Evolutionary conservation across 2,329 filamentous ascomycete species (phyloP).

Genomic region (Didymellaceae sp.): DNA sequence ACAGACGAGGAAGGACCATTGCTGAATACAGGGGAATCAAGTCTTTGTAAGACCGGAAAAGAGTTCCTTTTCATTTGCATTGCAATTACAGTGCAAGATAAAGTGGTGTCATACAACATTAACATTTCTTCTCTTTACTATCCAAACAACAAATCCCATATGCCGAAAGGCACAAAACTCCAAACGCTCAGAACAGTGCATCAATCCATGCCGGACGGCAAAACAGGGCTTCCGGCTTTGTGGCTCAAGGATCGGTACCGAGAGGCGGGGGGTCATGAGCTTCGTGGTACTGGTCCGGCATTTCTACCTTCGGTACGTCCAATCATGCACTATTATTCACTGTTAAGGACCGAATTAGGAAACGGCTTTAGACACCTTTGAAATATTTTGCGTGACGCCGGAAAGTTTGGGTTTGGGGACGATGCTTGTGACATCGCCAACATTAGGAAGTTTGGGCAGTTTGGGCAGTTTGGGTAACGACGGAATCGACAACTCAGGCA

Average conservation of each 20-base stretch:
- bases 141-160: slow-evolving; percentile 7
- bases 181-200: slow-evolving; percentile 21
- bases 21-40: too few species aligned
- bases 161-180: slow-evolving; percentile 14
- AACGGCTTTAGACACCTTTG: slow-evolving; percentile 17
- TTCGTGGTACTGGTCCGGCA: slow-evolving; percentile 14
- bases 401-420: slow-evolving; percentile 11
- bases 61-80: not conserved
- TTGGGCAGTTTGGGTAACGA: slow-evolving; percentile 7
- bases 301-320: slow-evolving; percentile 3
- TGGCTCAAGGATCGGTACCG: not conserved
- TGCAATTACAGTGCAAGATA: not conserved
- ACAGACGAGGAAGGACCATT: too few species aligned
- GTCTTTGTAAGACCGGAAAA: too few species aligned
- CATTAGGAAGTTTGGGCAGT: slow-evolving; percentile 10
- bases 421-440: slow-evolving; percentile 6
- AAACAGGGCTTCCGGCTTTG: slow-evolving; percentile 8
- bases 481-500: slow-evolving; percentile 7
- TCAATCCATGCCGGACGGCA: slow-evolving; percentile 14
- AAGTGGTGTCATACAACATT: slow-evolving; percentile 9
- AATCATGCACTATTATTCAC: slow-evolving; percentile 25
- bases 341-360: slow-evolving; percentile 23
- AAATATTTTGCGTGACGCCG: slow-evolving; percentile 9
- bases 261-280: slow-evolving; percentile 9
- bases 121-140: slow-evolving; percentile 17